Conservation (phyloP, 441 rosid species). For the Aquilaria agallochum region DNA sequence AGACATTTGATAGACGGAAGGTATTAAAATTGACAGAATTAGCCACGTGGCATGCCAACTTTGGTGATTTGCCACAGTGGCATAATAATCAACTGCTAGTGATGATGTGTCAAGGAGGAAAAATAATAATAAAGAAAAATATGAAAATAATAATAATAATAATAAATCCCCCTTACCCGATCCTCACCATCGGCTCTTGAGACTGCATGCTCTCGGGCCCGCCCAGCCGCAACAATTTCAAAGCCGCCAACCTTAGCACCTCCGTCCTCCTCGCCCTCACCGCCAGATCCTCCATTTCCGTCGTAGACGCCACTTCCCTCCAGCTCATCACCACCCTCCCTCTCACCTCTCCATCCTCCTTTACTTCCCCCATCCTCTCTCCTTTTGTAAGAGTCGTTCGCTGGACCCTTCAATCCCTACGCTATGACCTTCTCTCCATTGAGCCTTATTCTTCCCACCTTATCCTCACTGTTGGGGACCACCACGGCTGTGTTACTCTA, state of each 20-base stretch:
- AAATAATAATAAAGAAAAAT: too few species aligned
- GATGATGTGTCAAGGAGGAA: too few species aligned
- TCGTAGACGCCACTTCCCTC: constrained; percentile 78
- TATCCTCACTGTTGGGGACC: constrained; percentile 80
- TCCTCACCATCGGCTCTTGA: constrained; percentile 48
- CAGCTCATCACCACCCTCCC: constrained; percentile 81
- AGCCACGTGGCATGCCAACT: too few species aligned
- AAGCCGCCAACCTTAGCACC: constrained; percentile 72
- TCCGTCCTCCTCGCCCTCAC: constrained; percentile 84
- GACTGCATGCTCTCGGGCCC: constrained; percentile 87
- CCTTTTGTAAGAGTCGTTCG: constrained; percentile 80
- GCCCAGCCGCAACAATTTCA: constrained; percentile 89
- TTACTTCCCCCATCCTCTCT: constrained; percentile 41
- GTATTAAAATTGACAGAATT: too few species aligned
- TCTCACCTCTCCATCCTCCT: constrained; percentile 56
- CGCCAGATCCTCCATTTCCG: constrained; percentile 73
- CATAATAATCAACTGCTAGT: too few species aligned
- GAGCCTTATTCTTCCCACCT: constrained; percentile 82
- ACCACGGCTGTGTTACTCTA: constrained; percentile 85
- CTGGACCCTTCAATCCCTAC: constrained; percentile 74
- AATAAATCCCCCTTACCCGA: background rate
- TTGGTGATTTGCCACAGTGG: too few species aligned
- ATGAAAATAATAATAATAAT: too few species aligned
- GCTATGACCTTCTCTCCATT: constrained; percentile 71
- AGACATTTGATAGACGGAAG: too few species aligned